Base-by-base conservation (phyloP, 2,329 filamentous ascomycete species). In the Davidsoniella australis region DNA sequence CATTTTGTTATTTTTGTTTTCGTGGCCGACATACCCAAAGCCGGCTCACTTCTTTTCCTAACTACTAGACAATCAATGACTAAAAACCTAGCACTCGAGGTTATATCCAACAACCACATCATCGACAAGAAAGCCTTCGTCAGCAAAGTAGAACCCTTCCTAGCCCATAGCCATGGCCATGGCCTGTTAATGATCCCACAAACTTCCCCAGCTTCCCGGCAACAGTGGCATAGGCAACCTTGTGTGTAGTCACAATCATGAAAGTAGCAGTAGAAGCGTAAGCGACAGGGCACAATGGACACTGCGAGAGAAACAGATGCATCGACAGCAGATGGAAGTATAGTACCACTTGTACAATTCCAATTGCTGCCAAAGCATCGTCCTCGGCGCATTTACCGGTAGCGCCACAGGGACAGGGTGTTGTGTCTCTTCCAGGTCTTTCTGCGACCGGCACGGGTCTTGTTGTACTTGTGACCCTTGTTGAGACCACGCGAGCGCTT, bases 351-450 rank as follows among this genome's bases (percentile, higher is more conserved):
- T 33, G 29, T 33, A 33, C 29, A 33, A 33, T 41, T 29, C 37
- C 23, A 37, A 48, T 39, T 17, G 36, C 44, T 43, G 41, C 42
- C 44, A 24, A 33, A 16, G 47, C 20, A 42, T 33, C 36, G 40
- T 44, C 17, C 43, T 49, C 24, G 45, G 40, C 47, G 45, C 55
- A 55, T 61, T 73, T 85, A 94, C 73, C 88, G 80, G 85, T 95
- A 95, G 71, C 88, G 81, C 88, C 89, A 95, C 69, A 94, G 85
- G 64, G 85, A 94, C 68, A 94, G 82, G 71, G 89, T 98, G 84
- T 98, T 98, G 79, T 94, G 87, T 69, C 85, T 80, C 85, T 94
- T 94, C 93, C 91, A 98, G 69, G 89, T 98, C 87, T 98, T 95
- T 78, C 93, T 89, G 71, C 91, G 81, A 65, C 91, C 91, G 63